Evolutionary conservation across 306 rosid genomes (phyloP).

Genomic region (Ceratonia siliqua): DNA sequence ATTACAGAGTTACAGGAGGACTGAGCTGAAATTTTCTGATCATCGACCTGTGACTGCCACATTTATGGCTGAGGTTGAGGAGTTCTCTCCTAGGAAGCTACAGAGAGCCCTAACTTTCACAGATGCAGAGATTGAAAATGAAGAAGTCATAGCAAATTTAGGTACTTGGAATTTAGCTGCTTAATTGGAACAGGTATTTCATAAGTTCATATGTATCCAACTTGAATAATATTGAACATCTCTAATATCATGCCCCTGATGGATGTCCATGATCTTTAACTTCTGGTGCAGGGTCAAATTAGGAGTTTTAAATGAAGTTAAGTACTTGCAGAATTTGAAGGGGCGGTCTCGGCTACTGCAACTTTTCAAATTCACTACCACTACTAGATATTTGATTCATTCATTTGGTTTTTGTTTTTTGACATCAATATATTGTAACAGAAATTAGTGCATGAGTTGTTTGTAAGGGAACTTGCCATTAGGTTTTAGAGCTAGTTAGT

Average conservation of each 20-base stretch:
- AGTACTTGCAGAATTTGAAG: slow-evolving; percentile 19
- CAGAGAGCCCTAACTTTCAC: slow-evolving; percentile 82
- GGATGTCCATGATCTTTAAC: slow-evolving; percentile 13
- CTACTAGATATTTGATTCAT: slow-evolving; percentile 16
- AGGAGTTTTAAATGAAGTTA: slow-evolving; percentile 37
- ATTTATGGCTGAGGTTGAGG: slow-evolving; percentile 83
- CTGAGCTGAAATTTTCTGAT: slow-evolving; percentile 75
- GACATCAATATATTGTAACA: background rate
- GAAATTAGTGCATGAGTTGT: slow-evolving; percentile 35
- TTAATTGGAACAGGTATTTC: slow-evolving; percentile 43
- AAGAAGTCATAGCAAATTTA: slow-evolving; percentile 40
- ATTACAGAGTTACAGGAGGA: slow-evolving; percentile 59
- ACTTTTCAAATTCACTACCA: slow-evolving; percentile 28
- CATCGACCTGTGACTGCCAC: slow-evolving; percentile 95
- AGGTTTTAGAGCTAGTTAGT: slow-evolving; percentile 13
- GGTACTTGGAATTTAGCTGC: slow-evolving; percentile 42
- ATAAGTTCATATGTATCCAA: background rate
- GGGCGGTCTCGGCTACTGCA: slow-evolving; percentile 22
- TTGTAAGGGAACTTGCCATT: slow-evolving; percentile 3
- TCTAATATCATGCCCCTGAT: background rate
- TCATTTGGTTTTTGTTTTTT: slow-evolving; percentile 22
- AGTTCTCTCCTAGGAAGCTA: slow-evolving; percentile 72
- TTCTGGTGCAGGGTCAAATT: slow-evolving; percentile 45
- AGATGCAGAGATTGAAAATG: slow-evolving; percentile 81
- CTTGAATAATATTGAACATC: background rate